Conservation (phyloP, 2,329 filamentous ascomycete genomes). For the Phyllachora maydis region DNA sequence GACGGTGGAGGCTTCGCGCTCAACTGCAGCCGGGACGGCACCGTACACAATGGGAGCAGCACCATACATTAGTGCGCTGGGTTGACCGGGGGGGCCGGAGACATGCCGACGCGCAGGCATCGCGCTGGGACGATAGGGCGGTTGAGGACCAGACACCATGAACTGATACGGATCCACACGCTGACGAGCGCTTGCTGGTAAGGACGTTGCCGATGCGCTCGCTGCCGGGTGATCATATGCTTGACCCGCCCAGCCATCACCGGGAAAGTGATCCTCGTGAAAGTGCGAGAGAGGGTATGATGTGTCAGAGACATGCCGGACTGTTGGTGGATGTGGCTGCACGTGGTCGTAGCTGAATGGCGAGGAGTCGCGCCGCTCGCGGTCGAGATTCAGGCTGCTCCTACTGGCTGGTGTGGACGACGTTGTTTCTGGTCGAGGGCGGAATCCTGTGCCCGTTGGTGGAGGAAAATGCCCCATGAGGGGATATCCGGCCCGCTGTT, state of each 20-base stretch:
- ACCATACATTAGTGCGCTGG: slow-evolving; percentile 6
- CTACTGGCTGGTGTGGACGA: slow-evolving; percentile 12
- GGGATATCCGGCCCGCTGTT: slow-evolving; percentile 18
- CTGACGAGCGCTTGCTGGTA: no score
- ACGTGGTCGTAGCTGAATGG: slow-evolving; percentile 25
- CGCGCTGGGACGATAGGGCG: slow-evolving; percentile 12
- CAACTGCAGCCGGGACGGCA: no score
- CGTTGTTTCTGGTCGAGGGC: slow-evolving; percentile 18
- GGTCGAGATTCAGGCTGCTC: no score
- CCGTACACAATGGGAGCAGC: no score
- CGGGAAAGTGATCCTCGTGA: no score
- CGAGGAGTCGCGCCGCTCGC: slow-evolving; percentile 15
- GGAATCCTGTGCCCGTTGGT: slow-evolving; percentile 12
- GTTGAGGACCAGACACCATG: slow-evolving; percentile 23
- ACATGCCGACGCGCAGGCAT: slow-evolving; percentile 14
- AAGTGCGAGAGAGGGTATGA: no score
- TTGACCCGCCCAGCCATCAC: no score
- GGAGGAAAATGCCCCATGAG: slow-evolving; percentile 29
- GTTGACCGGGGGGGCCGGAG: slow-evolving; percentile 5
- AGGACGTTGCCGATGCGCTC: no score
- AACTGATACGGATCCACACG: slow-evolving; percentile 28
- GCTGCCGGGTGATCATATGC: no score
- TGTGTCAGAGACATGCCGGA: slow-evolving; percentile 24
- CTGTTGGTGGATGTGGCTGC: slow-evolving; percentile 10
- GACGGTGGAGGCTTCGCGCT: no score